These are phyloP conservation scores for Perkinsus chesapeaki DNA, from an alignment of 169 alveolate genomes.

Conservation along the genomic window DNA sequence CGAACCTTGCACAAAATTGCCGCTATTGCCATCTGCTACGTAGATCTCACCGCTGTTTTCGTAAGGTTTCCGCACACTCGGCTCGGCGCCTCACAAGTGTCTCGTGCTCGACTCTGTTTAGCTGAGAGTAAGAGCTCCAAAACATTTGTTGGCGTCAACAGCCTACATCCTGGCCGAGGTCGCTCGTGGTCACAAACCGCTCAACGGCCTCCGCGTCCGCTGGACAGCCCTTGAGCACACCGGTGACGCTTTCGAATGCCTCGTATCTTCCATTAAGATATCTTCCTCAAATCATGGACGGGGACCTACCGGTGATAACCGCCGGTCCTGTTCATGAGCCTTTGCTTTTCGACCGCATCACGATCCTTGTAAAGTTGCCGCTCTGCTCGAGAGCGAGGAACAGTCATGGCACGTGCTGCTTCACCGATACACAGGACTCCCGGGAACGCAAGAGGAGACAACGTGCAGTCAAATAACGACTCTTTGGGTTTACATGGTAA, in stretches of 20 bases:
- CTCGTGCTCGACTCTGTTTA: neutral
- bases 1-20: neutral
- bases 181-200: neutral
- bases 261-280: neutral
- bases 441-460: too few species aligned
- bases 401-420: neutral
- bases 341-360: conserved; percentile 34
- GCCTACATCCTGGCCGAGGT: neutral
- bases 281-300: neutral
- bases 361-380: conserved; percentile 45
- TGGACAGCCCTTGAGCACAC: neutral
- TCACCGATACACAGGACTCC: too few species aligned
- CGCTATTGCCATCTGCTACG: neutral
- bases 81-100: neutral
- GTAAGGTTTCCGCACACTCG: neutral
- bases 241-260: neutral
- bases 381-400: conserved; percentile 66
- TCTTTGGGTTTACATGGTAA: neutral
- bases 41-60: neutral
- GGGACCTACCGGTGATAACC: conserved; percentile 10
- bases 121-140: neutral
- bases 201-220: neutral
- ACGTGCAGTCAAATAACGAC: too few species aligned
- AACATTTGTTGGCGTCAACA: neutral
- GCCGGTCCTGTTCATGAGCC: conserved; percentile 36